A percentile compares a stretch with the other conserved stretches of the same genome.
Conservation (phyloP, 108 stramenopile species). For the Hondaea fermentalgiana region DNA sequence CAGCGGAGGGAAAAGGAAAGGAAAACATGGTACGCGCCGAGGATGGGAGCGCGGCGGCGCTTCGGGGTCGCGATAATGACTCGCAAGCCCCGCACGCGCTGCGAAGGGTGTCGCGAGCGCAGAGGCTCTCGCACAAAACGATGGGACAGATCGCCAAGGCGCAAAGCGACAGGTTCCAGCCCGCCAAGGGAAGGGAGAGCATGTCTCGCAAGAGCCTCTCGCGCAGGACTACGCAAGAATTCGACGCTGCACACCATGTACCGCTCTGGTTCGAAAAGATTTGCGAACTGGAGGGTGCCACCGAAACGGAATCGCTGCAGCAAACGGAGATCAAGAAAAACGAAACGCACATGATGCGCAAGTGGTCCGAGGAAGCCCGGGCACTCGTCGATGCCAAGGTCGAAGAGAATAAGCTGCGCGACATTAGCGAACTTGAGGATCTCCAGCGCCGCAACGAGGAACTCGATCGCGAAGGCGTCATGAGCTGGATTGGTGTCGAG, state of each 20-base stretch:
- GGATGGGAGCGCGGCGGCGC: too few species aligned
- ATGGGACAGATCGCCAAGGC: not conserved
- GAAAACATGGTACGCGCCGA: too few species aligned
- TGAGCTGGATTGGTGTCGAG: not conserved
- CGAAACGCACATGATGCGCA: not conserved
- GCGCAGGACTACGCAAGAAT: not conserved
- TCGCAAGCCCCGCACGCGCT: too few species aligned
- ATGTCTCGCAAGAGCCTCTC: not conserved
- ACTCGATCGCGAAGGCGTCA: not conserved
- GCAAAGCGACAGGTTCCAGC: not conserved
- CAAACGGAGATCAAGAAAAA: not conserved
- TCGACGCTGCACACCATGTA: not conserved
- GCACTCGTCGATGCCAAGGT: not conserved
- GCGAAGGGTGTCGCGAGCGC: not conserved
- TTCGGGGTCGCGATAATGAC: too few species aligned
- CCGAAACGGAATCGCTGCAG: not conserved
- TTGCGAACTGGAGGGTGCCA: not conserved
- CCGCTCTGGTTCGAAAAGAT: slow-evolving; percentile 11
- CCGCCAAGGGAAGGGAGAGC: not conserved
- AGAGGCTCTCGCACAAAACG: not conserved
- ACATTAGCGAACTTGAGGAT: not conserved
- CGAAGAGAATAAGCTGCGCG: not conserved
- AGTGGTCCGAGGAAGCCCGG: not conserved
- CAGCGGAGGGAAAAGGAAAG: too few species aligned
- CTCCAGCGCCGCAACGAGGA: slow-evolving; percentile 6